Evolutionary conservation across 148 eudicot genomes (phyloP), one percentile per base, ranked within the genome.

Genomic region (Limonium bicolor): DNA sequence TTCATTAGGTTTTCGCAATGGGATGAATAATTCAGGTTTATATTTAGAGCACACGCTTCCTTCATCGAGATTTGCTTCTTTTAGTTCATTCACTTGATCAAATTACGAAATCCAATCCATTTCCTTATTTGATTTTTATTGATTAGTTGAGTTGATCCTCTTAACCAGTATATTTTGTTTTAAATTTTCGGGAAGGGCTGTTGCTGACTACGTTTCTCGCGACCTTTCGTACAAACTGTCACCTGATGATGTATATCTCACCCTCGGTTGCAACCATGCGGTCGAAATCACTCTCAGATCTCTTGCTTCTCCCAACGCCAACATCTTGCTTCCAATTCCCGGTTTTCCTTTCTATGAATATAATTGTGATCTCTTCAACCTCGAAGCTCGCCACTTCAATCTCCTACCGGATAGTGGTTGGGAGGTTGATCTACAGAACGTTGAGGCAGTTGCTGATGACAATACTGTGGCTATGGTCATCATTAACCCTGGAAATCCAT

Each of bases 401-500:
- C 69, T 69, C 47, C 51, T 55, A 10, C 66, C 59, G 2, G 59
- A 64, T 8, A 59, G 48, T 13, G 69, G 51, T 12, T 69, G 74
- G 69, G 66, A 69, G 31, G 56, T 64, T 17, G 74, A 69, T 36
- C 59, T 69, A 15, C 36, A 56, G 33, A 36, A 53, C 1, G 60
- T 69, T 21, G 56, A 64, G 43, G 39, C 59, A 43, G 28, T 60
- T 22, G 69, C 60, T 3, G 66, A 69, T 60, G 55, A 41, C 1
- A 64, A 56, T 14, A 69, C 70, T 19, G 63, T 51, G 27, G 74
- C 74, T 16, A 48, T 69, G 12, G 74, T 64, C 14, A 32, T 69
- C 1, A 60, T 64, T 5, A 69, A 69, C 53, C 74, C 74, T 11
- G 66, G 74, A 0, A 69, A 69, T 48, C 74, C 70, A 18, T 60